Evolutionary conservation across 108 stramenopile genomes (phyloP), one percentile per base, ranked within the genome.

Genomic region (Nitzschia sp.): DNA sequence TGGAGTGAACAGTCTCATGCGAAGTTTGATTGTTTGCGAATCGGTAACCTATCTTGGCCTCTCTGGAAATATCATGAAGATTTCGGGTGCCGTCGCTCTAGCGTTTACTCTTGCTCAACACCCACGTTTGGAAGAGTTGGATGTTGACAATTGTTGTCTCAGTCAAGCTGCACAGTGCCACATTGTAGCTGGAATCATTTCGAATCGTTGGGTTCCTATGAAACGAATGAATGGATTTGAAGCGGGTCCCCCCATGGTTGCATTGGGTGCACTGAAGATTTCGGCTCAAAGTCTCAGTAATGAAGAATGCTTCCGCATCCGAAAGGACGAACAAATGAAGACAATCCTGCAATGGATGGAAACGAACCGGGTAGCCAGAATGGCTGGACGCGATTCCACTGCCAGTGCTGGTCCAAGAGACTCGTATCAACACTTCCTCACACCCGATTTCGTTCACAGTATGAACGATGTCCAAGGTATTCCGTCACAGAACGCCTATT

Each of bases 201-300:
- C 88, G 25, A 94, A 94, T 72, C 71, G 93, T 26, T 91, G 90
- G 90, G 93, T 94, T 17, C 90, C 90, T 5, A 91, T 94, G 88
- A 89, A 89, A 60, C 44, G 81, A 52, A 69, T 94, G 61, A 80
- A 79, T 66, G 93, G 93, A 1, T 94, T 90, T 55, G 75, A 84
- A 19, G 90, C 72, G 0, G 93, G 90, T 25, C 90, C 93, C 15
- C 90, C 93, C 0, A 87, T 94, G 87, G 93, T 88, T 20, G 93
- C 88, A 14, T 82, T 94, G 15, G 88, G 90, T 10, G 88, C 90
- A 8, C 57, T 94, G 3, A 75, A 86, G 57, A 66, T 88, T 7
- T 77, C 68, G 38, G 82, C 80, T 41, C 90, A 89, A 59, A 70
- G 79, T 71, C 64, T 89, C 60, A 79, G 83, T 19, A 94, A 94